Conservation (phyloP, 1,284 basidiomycete genomes). For the Cryptococcus sp. region DNA sequence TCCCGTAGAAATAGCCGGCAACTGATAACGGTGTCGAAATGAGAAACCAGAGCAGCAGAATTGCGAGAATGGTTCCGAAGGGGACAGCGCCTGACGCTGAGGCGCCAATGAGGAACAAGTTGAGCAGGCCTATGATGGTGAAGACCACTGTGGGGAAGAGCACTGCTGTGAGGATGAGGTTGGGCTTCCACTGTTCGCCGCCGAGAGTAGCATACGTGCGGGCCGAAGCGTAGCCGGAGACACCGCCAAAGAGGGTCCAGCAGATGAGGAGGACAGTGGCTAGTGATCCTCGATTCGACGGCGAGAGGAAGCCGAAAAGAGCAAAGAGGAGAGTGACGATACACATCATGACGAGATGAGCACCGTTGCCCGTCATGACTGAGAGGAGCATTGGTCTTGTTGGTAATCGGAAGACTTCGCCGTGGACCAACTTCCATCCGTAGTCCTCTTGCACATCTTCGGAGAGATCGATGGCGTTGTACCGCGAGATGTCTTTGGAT, state of each 20-base stretch:
- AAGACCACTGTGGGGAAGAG: slow-evolving; percentile 84
- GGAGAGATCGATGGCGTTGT: slow-evolving; percentile 90
- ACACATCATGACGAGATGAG: slow-evolving; percentile 87
- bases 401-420: slow-evolving; percentile 91
- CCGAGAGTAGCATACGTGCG: slow-evolving; percentile 81
- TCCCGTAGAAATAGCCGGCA: slow-evolving; percentile 67
- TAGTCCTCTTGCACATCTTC: slow-evolving; percentile 98
- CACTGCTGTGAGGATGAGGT: slow-evolving; percentile 83
- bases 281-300: slow-evolving; percentile 90
- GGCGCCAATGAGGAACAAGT: slow-evolving; percentile 80
- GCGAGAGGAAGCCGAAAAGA: slow-evolving; percentile 93
- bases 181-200: slow-evolving; percentile 76
- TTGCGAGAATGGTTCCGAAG: slow-evolving; percentile 87
- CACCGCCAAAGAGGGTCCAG: slow-evolving; percentile 91
- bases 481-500: slow-evolving; percentile 89
- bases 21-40: slow-evolving; percentile 77
- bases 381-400: slow-evolving; percentile 75
- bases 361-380: slow-evolving; percentile 85
- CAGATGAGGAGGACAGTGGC: slow-evolving; percentile 95
- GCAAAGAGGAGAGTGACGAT: slow-evolving; percentile 91
- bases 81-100: slow-evolving; percentile 94
- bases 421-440: slow-evolving; percentile 92
- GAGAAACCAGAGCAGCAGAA: slow-evolving; percentile 92
- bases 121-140: slow-evolving; percentile 76
- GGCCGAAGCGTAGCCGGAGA: slow-evolving; percentile 87